Percentiles rank a stretch among this genome's conserved stretches.
Evolutionary conservation across 2,329 filamentous ascomycete species (phyloP).

Genomic region (Coleophoma crateriformis): DNA sequence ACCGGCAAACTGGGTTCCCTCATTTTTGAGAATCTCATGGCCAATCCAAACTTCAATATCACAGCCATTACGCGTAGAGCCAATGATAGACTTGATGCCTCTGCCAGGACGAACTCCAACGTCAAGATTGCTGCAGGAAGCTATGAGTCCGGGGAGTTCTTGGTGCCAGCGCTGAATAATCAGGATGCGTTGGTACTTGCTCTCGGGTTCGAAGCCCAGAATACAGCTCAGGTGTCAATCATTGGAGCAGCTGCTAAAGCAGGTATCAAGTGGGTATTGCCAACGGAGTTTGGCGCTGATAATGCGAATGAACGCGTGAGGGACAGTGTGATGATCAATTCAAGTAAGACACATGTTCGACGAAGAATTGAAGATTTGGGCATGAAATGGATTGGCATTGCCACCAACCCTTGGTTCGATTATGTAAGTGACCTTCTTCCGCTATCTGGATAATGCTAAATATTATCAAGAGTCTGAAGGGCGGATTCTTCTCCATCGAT

Average conservation of each 20-base stretch:
- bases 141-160: slow-evolving; percentile 35
- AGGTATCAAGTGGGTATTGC: slow-evolving; percentile 48
- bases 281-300: slow-evolving; percentile 40
- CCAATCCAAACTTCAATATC: slow-evolving; percentile 37
- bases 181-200: slow-evolving; percentile 56
- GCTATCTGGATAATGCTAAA: no score
- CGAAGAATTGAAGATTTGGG: slow-evolving; percentile 15
- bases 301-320: slow-evolving; percentile 10
- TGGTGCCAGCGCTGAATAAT: slow-evolving; percentile 43
- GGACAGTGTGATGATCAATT: slow-evolving; percentile 19
- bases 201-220: slow-evolving; percentile 35
- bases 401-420: no score
- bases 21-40: slow-evolving; percentile 25
- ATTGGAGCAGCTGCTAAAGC: slow-evolving; percentile 49
- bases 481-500: no score
- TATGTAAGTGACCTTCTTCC: no score
- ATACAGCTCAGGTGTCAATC: slow-evolving; percentile 41
- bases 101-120: slow-evolving; percentile 28
- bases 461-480: no score
- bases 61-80: slow-evolving; percentile 42
- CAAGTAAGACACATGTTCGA: slow-evolving; percentile 15
- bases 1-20: slow-evolving; percentile 34
- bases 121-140: slow-evolving; percentile 36
- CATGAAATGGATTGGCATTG: no score
- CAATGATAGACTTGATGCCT: slow-evolving; percentile 22